Evolutionary conservation across 1,284 basidiomycete genomes (phyloP), one percentile per base, ranked within the genome.

Genomic region (Boletus sp.): DNA sequence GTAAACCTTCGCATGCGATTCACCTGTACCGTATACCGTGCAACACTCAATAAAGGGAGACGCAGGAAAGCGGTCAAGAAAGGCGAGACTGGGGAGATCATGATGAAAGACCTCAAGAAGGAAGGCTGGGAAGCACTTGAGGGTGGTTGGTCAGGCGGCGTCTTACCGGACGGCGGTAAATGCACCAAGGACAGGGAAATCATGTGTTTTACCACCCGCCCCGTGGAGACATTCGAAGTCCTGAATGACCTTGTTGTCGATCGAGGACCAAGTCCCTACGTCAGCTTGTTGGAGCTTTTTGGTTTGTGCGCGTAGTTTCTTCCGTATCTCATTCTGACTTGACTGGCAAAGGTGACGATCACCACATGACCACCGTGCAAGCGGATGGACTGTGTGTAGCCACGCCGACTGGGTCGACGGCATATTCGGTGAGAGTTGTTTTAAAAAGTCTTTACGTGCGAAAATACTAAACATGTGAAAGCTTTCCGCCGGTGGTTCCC

Each of bases 1-100:
- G 94, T 99, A 52, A 99, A 99, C 67, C 76, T 99, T 14, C 88
- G 96, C 46, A 99, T 99, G 96, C 85, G 96, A 9, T 99, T 99
- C 68, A 98, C 94, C 4, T 98, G 95, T 65, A 98, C 95, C 0
- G 92, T 99, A 12, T 99, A 96, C 67, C 88, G 94, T 32, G 88
- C 92, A 2, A 82, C 94, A 37, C 80, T 82, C 14, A 86, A 86
- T 57, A 77, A 82, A 54, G 75, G 81, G 19, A 84, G 77, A 56
- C 72, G 77, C 41, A 76, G 87, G 25, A 91, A 88, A 57, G 94
- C 94, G 0, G 84, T 96, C 46, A 92, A 94, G 70, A 91, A 88
- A 59, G 91, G 81, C 2, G 88, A 89, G 50, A 94, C 91, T 2
- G 94, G 94, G 10, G 93, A 95, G 65, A 96, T 98, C 52, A 80